Evolutionary conservation across 225 moss, liverwort and hornwort genomes (phyloP), one percentile per base, ranked within the genome.

Genomic region (Takakia lepidozioides): DNA sequence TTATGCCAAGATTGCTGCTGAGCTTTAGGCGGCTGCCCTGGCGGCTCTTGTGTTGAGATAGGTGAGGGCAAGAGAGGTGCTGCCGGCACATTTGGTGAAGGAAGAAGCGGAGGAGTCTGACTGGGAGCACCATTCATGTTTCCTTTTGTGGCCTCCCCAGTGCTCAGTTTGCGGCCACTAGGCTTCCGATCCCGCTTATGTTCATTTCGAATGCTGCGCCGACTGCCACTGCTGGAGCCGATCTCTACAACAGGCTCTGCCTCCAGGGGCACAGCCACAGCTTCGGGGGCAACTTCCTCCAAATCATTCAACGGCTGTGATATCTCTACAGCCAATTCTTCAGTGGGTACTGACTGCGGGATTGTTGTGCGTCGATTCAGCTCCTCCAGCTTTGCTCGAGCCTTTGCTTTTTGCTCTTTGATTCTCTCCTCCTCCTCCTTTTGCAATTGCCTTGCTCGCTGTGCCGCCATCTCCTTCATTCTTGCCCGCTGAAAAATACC

Each of bases 401-500:
- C 98, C 75, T 91, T 98, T 0, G 98, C 84, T 66, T 87, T 98
- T 5, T 98, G 98, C 59, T 91, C 98, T 61, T 83, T 98, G 30
- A 66, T 87, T 24, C 98, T 77, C 32, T 98, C 98, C 65, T 98
- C 91, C 69, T 98, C 98, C 42, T 98, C 98, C 38, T 74, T 98
- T 30, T 80, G 78, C 66, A 98, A 52, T 61, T 91, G 98, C 24
- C 67, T 73, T 21, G 98, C 87, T 29, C 85, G 72, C 48, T 98
- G 98, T 3, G 84, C 80, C 23, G 85, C 91, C 25, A 87, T 87
- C 65, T 87, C 98, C 69, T 76, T 98, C 98, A 91, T 91, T 71
- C 70, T 83, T 2, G 87, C 78, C 36, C 91, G 87, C 98, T 98
- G 83, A 54, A 70, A 26, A n/a, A 32, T n/a, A n/a, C n/a, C n/a